These are phyloP conservation scores for Achaetomiella virescens DNA, from an alignment of 495 filamentous ascomycete genomes.

Conservation along the genomic window DNA sequence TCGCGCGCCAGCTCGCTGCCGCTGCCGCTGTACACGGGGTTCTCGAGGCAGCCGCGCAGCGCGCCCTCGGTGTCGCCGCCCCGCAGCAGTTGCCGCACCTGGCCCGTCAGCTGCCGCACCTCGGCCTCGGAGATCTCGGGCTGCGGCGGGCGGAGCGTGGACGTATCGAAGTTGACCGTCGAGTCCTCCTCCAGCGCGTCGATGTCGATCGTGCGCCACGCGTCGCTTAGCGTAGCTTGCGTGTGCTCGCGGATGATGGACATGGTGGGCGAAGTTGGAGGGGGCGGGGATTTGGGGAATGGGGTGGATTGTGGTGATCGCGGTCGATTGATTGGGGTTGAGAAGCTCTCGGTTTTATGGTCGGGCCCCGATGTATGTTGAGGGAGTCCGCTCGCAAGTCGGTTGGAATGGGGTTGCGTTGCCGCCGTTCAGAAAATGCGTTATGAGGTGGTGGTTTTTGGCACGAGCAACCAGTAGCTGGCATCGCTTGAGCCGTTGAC, in stretches of 20 bases:
- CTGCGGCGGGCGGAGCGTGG: constrained; percentile 67
- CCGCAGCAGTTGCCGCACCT: constrained; percentile 79
- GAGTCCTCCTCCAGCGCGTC: constrained; percentile 86
- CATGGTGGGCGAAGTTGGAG: constrained; percentile 30
- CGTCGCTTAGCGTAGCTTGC: constrained; percentile 44
- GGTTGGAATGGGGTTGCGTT: too few relatives aligned
- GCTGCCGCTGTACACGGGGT: constrained; percentile 39
- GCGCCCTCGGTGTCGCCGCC: constrained; percentile 82
- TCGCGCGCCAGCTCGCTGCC: constrained; percentile 65
- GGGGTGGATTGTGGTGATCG: background rate
- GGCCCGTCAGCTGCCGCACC: constrained; percentile 62
- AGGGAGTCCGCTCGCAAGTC: too few relatives aligned
- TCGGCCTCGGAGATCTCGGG: constrained; percentile 61
- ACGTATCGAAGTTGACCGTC: constrained; percentile 75
- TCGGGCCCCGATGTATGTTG: too few relatives aligned
- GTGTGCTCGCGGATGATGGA: constrained; percentile 54
- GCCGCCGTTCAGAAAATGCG: too few relatives aligned
- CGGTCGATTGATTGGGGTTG: background rate
- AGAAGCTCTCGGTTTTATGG: too few relatives aligned
- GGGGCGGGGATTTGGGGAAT: background rate
- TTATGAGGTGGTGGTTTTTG: too few relatives aligned
- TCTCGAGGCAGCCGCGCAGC: constrained; percentile 70
- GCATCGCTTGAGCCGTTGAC: too few relatives aligned
- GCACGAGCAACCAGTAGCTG: too few relatives aligned
- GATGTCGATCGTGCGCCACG: constrained; percentile 91